Evolutionary conservation across 805 yeast genomes (phyloP).

Genomic region (Hanseniaspora pseudoguilliermondii): DNA sequence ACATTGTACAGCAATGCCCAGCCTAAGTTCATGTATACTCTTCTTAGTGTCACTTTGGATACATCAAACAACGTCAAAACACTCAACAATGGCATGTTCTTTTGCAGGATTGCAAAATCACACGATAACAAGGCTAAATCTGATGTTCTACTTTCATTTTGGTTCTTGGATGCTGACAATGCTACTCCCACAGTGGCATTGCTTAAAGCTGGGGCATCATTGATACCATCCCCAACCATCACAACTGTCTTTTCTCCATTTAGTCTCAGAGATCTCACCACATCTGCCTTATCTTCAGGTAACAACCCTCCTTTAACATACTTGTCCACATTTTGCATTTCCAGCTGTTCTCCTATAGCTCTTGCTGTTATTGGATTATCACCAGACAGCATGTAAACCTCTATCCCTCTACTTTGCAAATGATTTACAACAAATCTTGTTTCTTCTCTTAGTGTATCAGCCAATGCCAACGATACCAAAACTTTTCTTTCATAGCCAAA

Average conservation of each 20-base stretch:
- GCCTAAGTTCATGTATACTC: conserved; percentile 45
- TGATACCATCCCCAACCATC: conserved; percentile 77
- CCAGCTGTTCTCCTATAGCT: conserved; percentile 52
- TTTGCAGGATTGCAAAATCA: conserved; percentile 54
- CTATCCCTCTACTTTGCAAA: conserved; percentile 33
- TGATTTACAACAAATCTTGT: conserved; percentile 38
- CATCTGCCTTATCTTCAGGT: conserved; percentile 59
- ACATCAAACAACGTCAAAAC: conserved; percentile 44
- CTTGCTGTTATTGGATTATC: conserved; percentile 56
- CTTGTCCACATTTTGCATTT: conserved; percentile 30
- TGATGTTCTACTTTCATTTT: neutral
- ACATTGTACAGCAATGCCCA: conserved; percentile 49
- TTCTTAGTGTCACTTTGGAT: conserved; percentile 36
- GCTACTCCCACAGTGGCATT: conserved; percentile 70
- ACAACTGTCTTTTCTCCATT: conserved; percentile 29
- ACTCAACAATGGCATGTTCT: conserved; percentile 36
- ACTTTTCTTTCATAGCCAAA: conserved; percentile 34
- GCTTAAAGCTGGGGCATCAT: conserved; percentile 71
- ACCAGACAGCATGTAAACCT: conserved; percentile 68
- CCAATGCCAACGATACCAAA: conserved; percentile 41
- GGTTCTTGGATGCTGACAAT: conserved; percentile 34
- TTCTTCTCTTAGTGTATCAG: conserved; percentile 51
- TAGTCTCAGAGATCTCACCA: conserved; percentile 37
- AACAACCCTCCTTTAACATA: conserved; percentile 57
- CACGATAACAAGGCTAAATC: conserved; percentile 65